A percentile compares a stretch with the other conserved stretches of the same genome.
Evolutionary conservation across 177 flowering plant genomes (phyloP).

Genomic region (Vitis hybrid): DNA sequence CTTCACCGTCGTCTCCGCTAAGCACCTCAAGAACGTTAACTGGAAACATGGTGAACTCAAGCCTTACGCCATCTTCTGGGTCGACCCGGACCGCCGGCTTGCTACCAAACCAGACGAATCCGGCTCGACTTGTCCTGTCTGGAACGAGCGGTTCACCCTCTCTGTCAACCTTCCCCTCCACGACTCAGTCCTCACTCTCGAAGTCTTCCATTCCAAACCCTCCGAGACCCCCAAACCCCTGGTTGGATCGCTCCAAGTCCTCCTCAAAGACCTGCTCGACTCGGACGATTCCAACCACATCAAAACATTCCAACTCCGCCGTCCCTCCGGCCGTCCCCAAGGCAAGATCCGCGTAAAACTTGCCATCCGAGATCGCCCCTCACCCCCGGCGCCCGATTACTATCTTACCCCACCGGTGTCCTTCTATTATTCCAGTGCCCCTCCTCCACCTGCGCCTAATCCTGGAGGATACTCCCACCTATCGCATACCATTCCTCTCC

Average conservation of each 20-base stretch:
- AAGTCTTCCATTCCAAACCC: conserved; percentile 73
- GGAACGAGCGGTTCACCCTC: conserved; percentile 75
- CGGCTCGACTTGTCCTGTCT: conserved; percentile 68
- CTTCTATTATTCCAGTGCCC: conserved; percentile 47
- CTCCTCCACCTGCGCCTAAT: conserved; percentile 35
- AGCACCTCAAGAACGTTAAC: conserved; percentile 86
- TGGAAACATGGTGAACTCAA: conserved; percentile 75
- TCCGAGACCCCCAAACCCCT: conserved; percentile 68
- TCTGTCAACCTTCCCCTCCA: conserved; percentile 38
- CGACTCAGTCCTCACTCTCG: conserved; percentile 52
- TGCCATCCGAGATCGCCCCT: conserved; percentile 47
- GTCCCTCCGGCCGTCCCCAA: conserved; percentile 92
- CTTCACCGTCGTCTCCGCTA: conserved; percentile 71
- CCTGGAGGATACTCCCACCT: conserved; percentile 33
- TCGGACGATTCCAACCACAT: conserved; percentile 27
- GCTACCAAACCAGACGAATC: conserved; percentile 64
- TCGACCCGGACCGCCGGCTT: conserved; percentile 67
- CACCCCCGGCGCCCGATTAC: conserved; percentile 37
- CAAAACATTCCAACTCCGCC: conserved; percentile 46
- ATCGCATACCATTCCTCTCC: conserved; percentile 15
- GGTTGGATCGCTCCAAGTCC: conserved; percentile 56
- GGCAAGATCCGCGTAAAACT: conserved; percentile 73
- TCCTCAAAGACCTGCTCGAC: conserved; percentile 36
- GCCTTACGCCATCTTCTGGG: conserved; percentile 70
- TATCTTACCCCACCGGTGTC: conserved; percentile 34